Base-by-base conservation (phyloP, 345 rosid species). In the rapeseed (Brassica napus) region DNA sequence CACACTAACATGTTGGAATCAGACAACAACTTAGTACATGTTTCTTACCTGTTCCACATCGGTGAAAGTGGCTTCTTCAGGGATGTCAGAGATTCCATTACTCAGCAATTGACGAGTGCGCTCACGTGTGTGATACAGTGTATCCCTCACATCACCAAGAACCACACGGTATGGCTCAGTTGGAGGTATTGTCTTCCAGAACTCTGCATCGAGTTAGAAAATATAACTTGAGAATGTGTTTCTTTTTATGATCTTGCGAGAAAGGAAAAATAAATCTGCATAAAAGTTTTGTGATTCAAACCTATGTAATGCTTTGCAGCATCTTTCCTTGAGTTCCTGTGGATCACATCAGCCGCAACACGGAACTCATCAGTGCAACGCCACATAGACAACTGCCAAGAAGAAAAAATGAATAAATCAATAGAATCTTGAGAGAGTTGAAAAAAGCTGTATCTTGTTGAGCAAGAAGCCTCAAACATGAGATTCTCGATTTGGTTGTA, bases 221-320 rank as follows among this genome's bases (percentile, higher is more conserved):
- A 60, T 0, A 35, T 12, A 47, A 24, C 30, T 52, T 64, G 10
- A 39, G 72, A 21, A 67, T 68, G 35, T 23, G 24, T 35, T 35
- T 6, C 8, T 35, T 34, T 35, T 35, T 35, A 35, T 35, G 39
- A 35, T 7, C 39, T 7, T 35, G 39, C 8, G 8, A 35, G 24
- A 35, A 23, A 23, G 24, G 24, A 23, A 23, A 23, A 23, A 23
- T 1, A 23, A 23, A 23, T 23, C 24, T 23, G 24, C 24, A 23
- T 23, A 23, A 23, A 23, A 23, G 24, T 23, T 23, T 66, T 61
- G 26, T 24, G 59, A 21, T 61, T 39, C 28, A 81, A 85, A 93
- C 99, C 97, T 84, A 96, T 96, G 77, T 90, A 96, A 84, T 96
- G 98, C 77, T 96, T 96, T 67, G 99, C 91, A 69, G 98, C 91